These are phyloP conservation scores for Paraphoma chrysanthemicola DNA, from an alignment of 2,329 filamentous ascomycete species.

Conservation along the genomic window DNA sequence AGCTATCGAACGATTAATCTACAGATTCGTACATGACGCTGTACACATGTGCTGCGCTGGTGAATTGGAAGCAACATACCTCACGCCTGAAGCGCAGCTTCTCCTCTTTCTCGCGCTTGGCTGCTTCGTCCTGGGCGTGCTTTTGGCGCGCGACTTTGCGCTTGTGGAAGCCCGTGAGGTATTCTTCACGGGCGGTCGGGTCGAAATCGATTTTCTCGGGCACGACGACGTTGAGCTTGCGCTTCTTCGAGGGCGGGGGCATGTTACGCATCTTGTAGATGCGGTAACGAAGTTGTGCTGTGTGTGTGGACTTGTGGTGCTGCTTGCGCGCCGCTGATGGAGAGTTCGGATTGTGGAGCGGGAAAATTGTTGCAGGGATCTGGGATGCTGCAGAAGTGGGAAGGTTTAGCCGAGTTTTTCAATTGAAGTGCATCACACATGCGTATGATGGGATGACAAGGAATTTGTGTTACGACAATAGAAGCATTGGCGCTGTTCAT, in stretches of 20 bases:
- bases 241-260: conserved; percentile 41
- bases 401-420: conserved; percentile 12
- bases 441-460: background rate
- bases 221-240: conserved; percentile 48
- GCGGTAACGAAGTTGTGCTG: background rate
- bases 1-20: conserved; percentile 61
- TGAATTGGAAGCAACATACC: conserved; percentile 58
- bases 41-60: background rate
- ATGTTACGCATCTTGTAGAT: conserved; percentile 1
- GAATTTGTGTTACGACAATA: background rate
- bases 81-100: conserved; percentile 75
- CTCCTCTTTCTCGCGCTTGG: conserved; percentile 78
- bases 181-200: conserved; percentile 78
- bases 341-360: conserved; percentile 3
- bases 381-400: conserved; percentile 5
- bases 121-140: conserved; percentile 81
- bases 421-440: too few relatives aligned
- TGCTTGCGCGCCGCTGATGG: background rate
- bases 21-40: background rate
- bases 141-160: conserved; percentile 87
- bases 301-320: background rate
- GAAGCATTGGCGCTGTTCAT: background rate
- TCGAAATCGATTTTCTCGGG: conserved; percentile 90
- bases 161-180: conserved; percentile 95
- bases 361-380: conserved; percentile 35